phyloP scores from a whole-genome alignment of 805 yeast genomes.

The Tetrapisispora arboricola region DNA sequence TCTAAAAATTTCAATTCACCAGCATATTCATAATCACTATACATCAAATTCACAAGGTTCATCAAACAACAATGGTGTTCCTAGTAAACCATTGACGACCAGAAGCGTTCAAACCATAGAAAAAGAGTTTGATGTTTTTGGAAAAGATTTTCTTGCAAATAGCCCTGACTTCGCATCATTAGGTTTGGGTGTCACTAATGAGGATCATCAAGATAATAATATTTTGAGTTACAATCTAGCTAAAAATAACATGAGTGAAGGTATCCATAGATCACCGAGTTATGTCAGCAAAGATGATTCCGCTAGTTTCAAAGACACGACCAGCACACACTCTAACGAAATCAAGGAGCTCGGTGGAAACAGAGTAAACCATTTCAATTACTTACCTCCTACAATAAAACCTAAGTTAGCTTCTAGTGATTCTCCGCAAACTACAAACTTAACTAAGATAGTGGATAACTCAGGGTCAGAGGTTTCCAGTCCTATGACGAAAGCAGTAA shows the following conservation, averaged over 20 bases:
- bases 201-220: conserved; percentile 6
- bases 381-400: conserved; percentile 62
- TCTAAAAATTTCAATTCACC: conserved; percentile 63
- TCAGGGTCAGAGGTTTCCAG: neutral
- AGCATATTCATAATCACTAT: conserved; percentile 77
- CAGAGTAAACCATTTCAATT: conserved; percentile 63
- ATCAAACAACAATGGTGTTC: neutral
- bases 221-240: neutral
- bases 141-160: conserved; percentile 12
- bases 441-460: conserved; percentile 24
- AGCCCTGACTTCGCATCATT: conserved; percentile 15
- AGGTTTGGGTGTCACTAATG: conserved; percentile 12
- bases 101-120: neutral
- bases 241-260: neutral
- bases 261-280: neutral
- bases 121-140: conserved; percentile 1
- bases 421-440: conserved; percentile 37
- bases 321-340: conserved; percentile 18
- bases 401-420: conserved; percentile 58
- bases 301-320: conserved; percentile 15
- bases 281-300: conserved; percentile 3
- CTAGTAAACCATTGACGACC: neutral
- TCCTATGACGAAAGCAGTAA: neutral
- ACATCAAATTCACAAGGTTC: conserved; percentile 8
- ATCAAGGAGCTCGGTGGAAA: conserved; percentile 40